Percentiles rank a stretch among this genome's conserved stretches.
phyloP scores from a whole-genome alignment of 768 basidiomycete genomes.

The Coprinopsis cinerea region DNA sequence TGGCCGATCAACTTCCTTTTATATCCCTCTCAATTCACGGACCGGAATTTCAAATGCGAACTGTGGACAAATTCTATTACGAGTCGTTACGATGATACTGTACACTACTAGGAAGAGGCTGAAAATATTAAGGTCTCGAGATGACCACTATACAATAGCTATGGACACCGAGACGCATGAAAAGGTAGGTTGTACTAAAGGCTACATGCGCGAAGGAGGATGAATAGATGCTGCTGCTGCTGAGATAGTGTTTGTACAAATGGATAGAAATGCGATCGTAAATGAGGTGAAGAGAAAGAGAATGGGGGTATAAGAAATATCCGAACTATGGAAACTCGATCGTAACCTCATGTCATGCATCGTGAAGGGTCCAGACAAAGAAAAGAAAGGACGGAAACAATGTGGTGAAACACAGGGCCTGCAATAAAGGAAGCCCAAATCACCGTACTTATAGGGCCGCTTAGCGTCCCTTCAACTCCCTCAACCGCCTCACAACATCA shows the following conservation, averaged over 20 bases:
- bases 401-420: background rate
- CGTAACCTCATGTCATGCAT: background rate
- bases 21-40: too few relatives aligned
- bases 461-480: slow-evolving; percentile 14
- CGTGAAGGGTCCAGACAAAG: background rate
- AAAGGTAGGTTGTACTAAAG: too few relatives aligned
- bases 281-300: background rate
- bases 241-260: background rate
- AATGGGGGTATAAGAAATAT: background rate
- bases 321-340: background rate
- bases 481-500: slow-evolving; percentile 25
- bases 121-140: too few relatives aligned
- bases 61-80: too few relatives aligned
- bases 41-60: too few relatives aligned
- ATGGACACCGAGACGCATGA: too few relatives aligned
- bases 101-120: too few relatives aligned
- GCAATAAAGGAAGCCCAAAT: background rate
- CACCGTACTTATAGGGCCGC: background rate
- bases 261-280: background rate
- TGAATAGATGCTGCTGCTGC: background rate
- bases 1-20: too few relatives aligned
- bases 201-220: too few relatives aligned
- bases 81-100: too few relatives aligned
- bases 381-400: background rate
- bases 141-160: too few relatives aligned